Evolutionary conservation across 1,284 basidiomycete genomes (phyloP), one percentile per base, ranked within the genome.

Genomic region (Austroboletus niveus): DNA sequence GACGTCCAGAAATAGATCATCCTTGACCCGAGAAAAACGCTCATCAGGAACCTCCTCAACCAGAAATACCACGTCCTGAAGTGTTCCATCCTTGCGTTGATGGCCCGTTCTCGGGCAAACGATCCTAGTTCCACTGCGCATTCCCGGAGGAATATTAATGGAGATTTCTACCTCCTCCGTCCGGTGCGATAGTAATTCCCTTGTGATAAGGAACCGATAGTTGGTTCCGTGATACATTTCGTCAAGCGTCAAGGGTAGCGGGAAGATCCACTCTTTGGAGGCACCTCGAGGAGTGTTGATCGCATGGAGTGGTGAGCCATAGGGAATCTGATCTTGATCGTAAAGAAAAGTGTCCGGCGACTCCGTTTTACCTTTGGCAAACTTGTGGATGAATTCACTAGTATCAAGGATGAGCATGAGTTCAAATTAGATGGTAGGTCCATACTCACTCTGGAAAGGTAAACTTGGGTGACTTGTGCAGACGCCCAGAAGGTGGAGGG

Each of bases 181-280:
- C 52, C 70, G 71, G 10, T 85, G 87, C 15, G 76, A 79, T 34
- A 80, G 67, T 52, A 85, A 66, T 52, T 81, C 80, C 51, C 91
- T 84, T 14, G 84, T 88, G 57, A 97, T 82, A 64, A 88, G 86
- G 61, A 95, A 86, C 57, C 81, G 83, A 70, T 90, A 92, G 32
- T 81, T 84, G 34, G 84, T 84, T 46, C 94, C 93, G 53, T 75
- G 79, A 75, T 89, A 94, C 45, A 97, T 77, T 57, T 97, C 93
- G 62, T 95, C 90, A 10, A 97, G 82, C 1, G 88, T 79, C 55
- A 94, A 70, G 14, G 83, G 80, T 22, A 97, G 80, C 0, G 88
- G 85, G 66, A 84, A 85, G 24, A 76, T 71, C 81, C 82, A 85
- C 60, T 80, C 75, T 51, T 72, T 75, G 47, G 66, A 68, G 42